Evolutionary conservation across 2,329 filamentous ascomycete species (phyloP).

Genomic region (Cytospora piceicola): DNA sequence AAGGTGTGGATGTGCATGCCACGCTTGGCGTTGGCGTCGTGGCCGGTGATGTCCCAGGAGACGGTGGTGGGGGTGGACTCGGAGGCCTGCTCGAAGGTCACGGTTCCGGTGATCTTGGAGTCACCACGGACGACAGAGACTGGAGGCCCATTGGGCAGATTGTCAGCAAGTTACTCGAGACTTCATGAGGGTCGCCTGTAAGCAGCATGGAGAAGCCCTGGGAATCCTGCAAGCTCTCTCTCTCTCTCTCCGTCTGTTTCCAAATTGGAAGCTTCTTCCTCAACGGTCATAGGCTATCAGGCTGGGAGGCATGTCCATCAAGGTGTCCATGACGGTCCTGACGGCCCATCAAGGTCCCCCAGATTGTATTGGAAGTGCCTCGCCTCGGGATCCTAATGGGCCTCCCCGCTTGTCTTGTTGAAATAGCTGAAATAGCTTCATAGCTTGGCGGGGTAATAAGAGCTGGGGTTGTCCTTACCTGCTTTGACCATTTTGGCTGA

Average conservation of each 20-base stretch:
- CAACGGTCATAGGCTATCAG: conserved; percentile 2
- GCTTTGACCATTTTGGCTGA: conserved; percentile 96
- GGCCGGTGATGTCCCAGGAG: conserved; percentile 88
- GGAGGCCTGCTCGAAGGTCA: conserved; percentile 90
- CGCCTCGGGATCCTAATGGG: conserved; percentile 46
- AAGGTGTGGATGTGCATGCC: conserved; percentile 99
- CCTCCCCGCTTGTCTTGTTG: conserved; percentile 26
- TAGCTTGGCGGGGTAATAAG: conserved; percentile 32
- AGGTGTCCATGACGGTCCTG: conserved; percentile 26
- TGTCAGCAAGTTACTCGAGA: conserved; percentile 20
- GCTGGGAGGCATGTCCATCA: conserved; percentile 36
- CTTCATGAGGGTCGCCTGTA: neutral
- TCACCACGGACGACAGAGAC: conserved; percentile 98
- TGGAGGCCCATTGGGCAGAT: conserved; percentile 44
- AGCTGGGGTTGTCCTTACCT: conserved; percentile 62
- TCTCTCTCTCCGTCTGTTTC: neutral
- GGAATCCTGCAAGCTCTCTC: neutral
- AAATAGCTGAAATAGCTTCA: conserved; percentile 27
- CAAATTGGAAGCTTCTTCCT: conserved; percentile 5
- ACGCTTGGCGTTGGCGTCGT: conserved; percentile 94
- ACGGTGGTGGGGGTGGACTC: conserved; percentile 84
- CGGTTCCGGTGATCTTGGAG: conserved; percentile 90
- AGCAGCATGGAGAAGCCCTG: neutral
- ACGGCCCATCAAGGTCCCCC: conserved; percentile 51
- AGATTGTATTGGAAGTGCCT: conserved; percentile 21